A percentile compares a stretch with the other conserved stretches of the same genome.
Conservation (phyloP, 2,329 filamentous ascomycete species). For the Pseudocercospora fijiensis region DNA sequence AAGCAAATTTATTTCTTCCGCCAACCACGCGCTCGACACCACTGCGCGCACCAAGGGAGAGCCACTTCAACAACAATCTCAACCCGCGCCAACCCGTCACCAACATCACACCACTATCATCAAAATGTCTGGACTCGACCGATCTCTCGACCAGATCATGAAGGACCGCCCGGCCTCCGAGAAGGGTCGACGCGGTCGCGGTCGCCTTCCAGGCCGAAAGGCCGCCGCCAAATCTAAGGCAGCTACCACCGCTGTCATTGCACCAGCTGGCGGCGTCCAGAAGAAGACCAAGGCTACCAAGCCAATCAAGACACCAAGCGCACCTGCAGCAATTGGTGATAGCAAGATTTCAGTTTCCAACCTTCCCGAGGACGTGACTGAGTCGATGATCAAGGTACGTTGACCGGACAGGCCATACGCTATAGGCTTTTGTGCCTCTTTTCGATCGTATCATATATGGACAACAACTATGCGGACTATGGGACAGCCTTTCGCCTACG, state of each 20-base stretch:
- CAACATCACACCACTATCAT: slow-evolving; percentile 22
- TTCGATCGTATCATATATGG: slow-evolving; percentile 29
- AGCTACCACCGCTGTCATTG: slow-evolving; percentile 43
- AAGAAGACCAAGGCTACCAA: slow-evolving; percentile 63
- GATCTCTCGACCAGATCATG: slow-evolving; percentile 96
- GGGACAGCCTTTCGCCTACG: slow-evolving; percentile 14
- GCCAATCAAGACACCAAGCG: slow-evolving; percentile 59
- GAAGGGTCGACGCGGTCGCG: slow-evolving; percentile 42
- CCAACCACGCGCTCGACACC: slow-evolving; percentile 10
- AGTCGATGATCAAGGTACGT: slow-evolving; percentile 99
- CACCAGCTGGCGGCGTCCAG: slow-evolving; percentile 81
- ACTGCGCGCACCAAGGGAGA: background rate
- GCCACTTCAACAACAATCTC: slow-evolving; percentile 1
- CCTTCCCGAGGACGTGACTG: slow-evolving; percentile 95
- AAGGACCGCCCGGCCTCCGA: slow-evolving; percentile 61
- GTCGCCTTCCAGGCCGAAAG: slow-evolving; percentile 50
- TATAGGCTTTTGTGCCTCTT: slow-evolving; percentile 33
- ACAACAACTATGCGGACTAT: slow-evolving; percentile 13
- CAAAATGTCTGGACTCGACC: slow-evolving; percentile 87
- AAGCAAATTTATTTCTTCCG: slow-evolving; percentile 3
- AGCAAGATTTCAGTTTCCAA: slow-evolving; percentile 99
- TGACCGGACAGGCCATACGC: slow-evolving; percentile 64
- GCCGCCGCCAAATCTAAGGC: slow-evolving; percentile 54
- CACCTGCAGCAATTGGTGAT: slow-evolving; percentile 57
- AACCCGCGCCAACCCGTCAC: slow-evolving; percentile 14